Base-by-base conservation (phyloP, 2,329 filamentous ascomycete species). In the Tolypocladium cylindrosporum region DNA sequence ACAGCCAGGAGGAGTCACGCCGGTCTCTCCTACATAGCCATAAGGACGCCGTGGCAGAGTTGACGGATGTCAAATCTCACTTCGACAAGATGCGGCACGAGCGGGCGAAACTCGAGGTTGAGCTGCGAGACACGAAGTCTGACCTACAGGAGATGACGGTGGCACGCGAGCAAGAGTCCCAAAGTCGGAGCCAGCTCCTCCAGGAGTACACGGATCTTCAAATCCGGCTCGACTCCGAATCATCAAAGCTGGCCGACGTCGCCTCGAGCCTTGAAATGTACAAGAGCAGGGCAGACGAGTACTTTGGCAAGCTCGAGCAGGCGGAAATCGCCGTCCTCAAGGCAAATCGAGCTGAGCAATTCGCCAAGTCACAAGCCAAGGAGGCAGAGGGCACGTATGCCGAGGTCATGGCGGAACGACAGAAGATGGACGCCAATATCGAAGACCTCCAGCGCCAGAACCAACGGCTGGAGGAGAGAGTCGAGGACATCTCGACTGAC, bases 251-350 rank as follows among this genome's bases (percentile, higher is more conserved):
- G 36, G 83, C 87, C 36, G 93, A 99, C 71, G 86, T 96, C 51
- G 86, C 85, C 9, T 88, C 91, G 3, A 96, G 89, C 70, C 81
- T 97, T 48, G 87, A 85, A 60, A 76, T 97, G 61, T 99, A 97
- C 79, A 97, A 96, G 80, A 86, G 84, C 62, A 86, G 93, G 50
- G 89, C 93, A 4, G 91, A 97, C 68, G 93, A 97, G 70, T 97
- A 99, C 73, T 99, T 97, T 74, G 89, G 86, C 77, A 97, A 96
- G 74, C 84, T 99, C 24, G 93, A 99, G 72, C 93, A 97, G 69
- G 94, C 94, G 19, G 93, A 99, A 72, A 95, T 97, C 63, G 87
- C 92, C 0, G 92, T 97, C 21, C 82, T 99, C 62, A 97, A 97
- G 72, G 93, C 93, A 19, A 88, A 83, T 60, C 85, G 93, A 31